Evolutionary conservation across 2,329 filamentous ascomycete species (phyloP), one percentile per base, ranked within the genome.

Genomic region (Aspergillus calidoustus): DNA sequence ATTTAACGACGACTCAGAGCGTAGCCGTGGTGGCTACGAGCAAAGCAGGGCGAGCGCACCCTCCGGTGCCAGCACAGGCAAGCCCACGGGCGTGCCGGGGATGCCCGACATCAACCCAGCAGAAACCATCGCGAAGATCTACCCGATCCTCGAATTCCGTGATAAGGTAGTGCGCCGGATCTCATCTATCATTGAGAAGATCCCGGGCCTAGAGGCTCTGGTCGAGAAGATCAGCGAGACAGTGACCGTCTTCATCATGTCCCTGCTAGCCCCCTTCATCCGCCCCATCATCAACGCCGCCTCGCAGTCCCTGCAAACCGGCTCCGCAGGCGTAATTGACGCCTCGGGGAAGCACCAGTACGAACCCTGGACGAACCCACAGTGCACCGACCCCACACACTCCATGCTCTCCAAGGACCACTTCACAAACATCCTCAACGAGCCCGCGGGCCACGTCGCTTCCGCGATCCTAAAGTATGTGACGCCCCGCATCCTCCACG

Each of bases 221-320:
- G 87, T 98, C 23, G 94, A 98, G 66, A 94, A 92, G 70, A 96
- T 99, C 70, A 92, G 91, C 59, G 95, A 99, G 80, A 94, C 91
- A 1, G 83, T 99, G 46, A 97, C 94, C 0, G 84, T 97, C 7
- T 98, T 98, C 74, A 87, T 99, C 54, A 85, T 99, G 64, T 93
- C 93, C 6, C 85, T 99, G 1, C 84, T 99, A 19, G 92, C 95
- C 0, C 95, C 95, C 0, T 98, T 96, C 76, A 86, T 99, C 64
- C 88, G 93, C 59, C 95, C 95, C 11, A 90, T 99, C 73, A 97
- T 99, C 76, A 90, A 89, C 56, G 87, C 91, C 57, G 92, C 94
- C 5, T 94, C 92, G 23, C 89, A 93, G 72, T 87, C 88, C 38
- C 83, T 99, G 28, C 96, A 98, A 79, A 86, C 89, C 25, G 94